A percentile compares a stretch with the other conserved stretches of the same genome.
Conservation (phyloP, 768 basidiomycete genomes). For the Agaricus sinodeliciosus region DNA sequence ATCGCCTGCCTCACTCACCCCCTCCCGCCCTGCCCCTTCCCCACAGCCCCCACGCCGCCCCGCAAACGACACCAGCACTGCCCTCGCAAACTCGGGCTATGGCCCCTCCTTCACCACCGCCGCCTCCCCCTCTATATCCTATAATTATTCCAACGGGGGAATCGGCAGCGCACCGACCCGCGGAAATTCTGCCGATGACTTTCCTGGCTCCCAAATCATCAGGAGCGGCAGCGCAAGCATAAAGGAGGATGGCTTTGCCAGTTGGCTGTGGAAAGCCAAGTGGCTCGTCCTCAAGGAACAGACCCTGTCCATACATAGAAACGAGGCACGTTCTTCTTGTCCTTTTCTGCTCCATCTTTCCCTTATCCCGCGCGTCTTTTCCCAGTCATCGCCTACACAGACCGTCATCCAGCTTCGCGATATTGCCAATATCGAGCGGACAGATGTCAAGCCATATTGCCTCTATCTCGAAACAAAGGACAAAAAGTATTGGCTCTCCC, state of each 20-base stretch:
- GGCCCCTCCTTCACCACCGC: slow-evolving; percentile 50
- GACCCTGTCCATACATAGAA: slow-evolving; percentile 79
- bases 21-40: slow-evolving; percentile 72
- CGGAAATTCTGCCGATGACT: slow-evolving; percentile 22
- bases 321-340: slow-evolving; percentile 59
- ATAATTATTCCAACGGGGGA: slow-evolving; percentile 64
- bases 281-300: slow-evolving; percentile 85
- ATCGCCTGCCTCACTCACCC: slow-evolving; percentile 55
- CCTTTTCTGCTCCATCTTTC: not conserved
- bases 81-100: slow-evolving; percentile 51
- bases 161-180: slow-evolving; percentile 77
- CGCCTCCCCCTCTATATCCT: slow-evolving; percentile 48
- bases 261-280: slow-evolving; percentile 87
- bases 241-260: slow-evolving; percentile 92
- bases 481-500: slow-evolving; percentile 70
- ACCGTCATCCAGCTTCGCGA: slow-evolving; percentile 63
- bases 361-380: slow-evolving; percentile 12
- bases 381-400: slow-evolving; percentile 49
- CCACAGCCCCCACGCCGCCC: slow-evolving; percentile 48
- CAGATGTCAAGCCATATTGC: slow-evolving; percentile 93
- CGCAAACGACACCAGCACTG: slow-evolving; percentile 31
- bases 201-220: slow-evolving; percentile 42
- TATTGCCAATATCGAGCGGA: slow-evolving; percentile 83
- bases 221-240: slow-evolving; percentile 72
- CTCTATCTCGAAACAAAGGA: slow-evolving; percentile 81